Evolutionary conservation across 495 filamentous ascomycete genomes (phyloP).

Genomic region (Hypoxylon perforatum): DNA sequence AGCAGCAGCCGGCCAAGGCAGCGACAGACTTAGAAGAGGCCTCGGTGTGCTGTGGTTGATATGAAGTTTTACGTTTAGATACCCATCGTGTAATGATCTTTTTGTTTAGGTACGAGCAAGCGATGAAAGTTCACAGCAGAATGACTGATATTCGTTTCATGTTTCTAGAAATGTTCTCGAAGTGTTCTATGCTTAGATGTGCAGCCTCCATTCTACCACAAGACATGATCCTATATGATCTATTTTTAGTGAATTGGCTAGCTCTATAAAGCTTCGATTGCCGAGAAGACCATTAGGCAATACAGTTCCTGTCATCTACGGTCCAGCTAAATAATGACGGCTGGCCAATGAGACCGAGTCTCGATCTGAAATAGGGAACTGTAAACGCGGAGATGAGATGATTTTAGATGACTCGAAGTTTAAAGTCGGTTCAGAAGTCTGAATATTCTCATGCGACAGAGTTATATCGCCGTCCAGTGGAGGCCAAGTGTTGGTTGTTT

Average conservation of each 20-base stretch:
- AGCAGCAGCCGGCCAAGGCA: constrained; percentile 12
- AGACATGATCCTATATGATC: too few species aligned
- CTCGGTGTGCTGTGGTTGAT: constrained; percentile 46
- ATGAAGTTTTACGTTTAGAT: constrained; percentile 27
- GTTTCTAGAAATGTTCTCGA: not conserved
- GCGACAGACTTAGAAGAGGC: constrained; percentile 33
- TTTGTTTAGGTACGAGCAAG: not conserved
- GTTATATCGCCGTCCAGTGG: too few species aligned
- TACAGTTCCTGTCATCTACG: constrained; percentile 4
- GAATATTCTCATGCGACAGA: too few species aligned
- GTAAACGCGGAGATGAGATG: not conserved
- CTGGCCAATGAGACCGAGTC: constrained; percentile 2
- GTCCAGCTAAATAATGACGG: too few species aligned
- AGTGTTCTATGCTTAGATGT: not conserved
- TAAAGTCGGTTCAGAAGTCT: not conserved
- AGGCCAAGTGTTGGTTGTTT: too few species aligned
- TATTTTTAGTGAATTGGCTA: too few species aligned
- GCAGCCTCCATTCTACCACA: constrained; percentile 8
- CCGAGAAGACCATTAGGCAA: constrained; percentile 12
- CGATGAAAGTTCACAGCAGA: not conserved
- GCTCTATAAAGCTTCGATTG: constrained; percentile 4
- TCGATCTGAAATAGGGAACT: constrained; percentile 10
- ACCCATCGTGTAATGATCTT: constrained; percentile 16
- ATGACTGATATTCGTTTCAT: not conserved
- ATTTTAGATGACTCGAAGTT: not conserved